A percentile compares a stretch with the other conserved stretches of the same genome.
These are phyloP conservation scores for Trametes hirsuta DNA, from an alignment of 1,284 basidiomycete genomes.

Conservation along the genomic window DNA sequence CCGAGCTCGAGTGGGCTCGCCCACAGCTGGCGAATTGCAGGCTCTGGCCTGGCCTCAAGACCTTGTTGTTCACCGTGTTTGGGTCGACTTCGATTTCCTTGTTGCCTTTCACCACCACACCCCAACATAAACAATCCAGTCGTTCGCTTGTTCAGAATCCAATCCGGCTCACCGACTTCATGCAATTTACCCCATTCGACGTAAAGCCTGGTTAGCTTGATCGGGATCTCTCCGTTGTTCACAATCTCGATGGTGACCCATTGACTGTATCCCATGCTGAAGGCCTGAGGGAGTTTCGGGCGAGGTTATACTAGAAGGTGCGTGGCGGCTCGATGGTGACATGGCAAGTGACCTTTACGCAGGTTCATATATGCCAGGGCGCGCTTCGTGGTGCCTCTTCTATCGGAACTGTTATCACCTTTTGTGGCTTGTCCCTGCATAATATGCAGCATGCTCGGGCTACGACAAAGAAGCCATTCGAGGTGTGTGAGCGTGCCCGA, in stretches of 20 bases:
- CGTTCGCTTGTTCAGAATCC: too few species aligned
- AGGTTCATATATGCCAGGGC: too few species aligned
- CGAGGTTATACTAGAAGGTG: too few species aligned
- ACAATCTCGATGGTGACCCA: slow-evolving; percentile 3
- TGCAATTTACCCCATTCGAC: not conserved
- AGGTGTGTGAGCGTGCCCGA: too few species aligned
- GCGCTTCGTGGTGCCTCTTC: too few species aligned
- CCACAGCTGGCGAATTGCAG: not conserved
- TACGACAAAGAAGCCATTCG: too few species aligned
- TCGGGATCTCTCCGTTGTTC: not conserved
- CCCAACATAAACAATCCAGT: not conserved
- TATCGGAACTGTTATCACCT: too few species aligned
- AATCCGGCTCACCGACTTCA: not conserved
- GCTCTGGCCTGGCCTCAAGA: not conserved
- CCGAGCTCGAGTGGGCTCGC: not conserved
- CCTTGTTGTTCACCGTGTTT: not conserved
- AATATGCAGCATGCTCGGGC: too few species aligned
- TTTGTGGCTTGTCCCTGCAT: too few species aligned
- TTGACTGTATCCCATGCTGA: not conserved
- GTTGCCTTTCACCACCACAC: not conserved
- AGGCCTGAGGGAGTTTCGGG: too few species aligned
- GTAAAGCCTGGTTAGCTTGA: not conserved
- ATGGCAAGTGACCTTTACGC: too few species aligned
- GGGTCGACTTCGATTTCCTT: not conserved
- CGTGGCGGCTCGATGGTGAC: too few species aligned